A percentile compares a stretch with the other conserved stretches of the same genome.
phyloP scores from a whole-genome alignment of 306 rosid genomes.

The Dalbergia oliveri region DNA sequence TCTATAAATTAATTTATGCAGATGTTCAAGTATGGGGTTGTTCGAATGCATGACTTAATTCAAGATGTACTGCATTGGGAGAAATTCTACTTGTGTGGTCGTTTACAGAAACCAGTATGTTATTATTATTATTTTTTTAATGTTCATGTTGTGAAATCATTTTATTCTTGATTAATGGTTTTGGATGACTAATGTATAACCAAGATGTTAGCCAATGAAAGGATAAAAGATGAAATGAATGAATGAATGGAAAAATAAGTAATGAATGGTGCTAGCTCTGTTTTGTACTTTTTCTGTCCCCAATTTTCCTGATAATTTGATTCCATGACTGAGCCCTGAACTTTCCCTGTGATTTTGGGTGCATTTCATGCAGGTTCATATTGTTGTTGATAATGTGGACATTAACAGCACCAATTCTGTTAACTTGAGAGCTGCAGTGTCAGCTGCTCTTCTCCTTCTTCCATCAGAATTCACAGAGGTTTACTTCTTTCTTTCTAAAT shows the following conservation, averaged over 20 bases:
- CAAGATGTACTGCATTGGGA: constrained; percentile 83
- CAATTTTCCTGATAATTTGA: constrained; percentile 12
- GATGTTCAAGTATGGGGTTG: constrained; percentile 93
- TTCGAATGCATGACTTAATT: constrained; percentile 76
- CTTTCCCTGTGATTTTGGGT: constrained; percentile 2
- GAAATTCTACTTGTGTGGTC: constrained; percentile 89
- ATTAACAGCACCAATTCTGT: constrained; percentile 60
- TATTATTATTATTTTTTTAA: not conserved
- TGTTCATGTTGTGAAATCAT: constrained; percentile 30
- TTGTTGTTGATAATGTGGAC: constrained; percentile 74
- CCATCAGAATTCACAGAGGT: constrained; percentile 89
- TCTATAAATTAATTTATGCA: constrained; percentile 49
- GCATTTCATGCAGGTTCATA: constrained; percentile 66
- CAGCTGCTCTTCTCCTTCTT: constrained; percentile 91
- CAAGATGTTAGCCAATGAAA: constrained; percentile 18
- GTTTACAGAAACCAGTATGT: constrained; percentile 92
- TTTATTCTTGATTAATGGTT: constrained; percentile 34
- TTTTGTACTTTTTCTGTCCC: constrained; percentile 33
- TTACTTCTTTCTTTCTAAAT: constrained; percentile 46
- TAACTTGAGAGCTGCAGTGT: constrained; percentile 85
- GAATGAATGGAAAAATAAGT: not conserved
- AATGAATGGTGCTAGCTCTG: constrained; percentile 5
- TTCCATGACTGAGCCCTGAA: not conserved
- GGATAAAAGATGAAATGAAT: constrained; percentile 21
- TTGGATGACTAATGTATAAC: constrained; percentile 14